A percentile compares a stretch with the other conserved stretches of the same genome.
phyloP scores from a whole-genome alignment of 768 basidiomycete species.

The Cytidiella melzeri region DNA sequence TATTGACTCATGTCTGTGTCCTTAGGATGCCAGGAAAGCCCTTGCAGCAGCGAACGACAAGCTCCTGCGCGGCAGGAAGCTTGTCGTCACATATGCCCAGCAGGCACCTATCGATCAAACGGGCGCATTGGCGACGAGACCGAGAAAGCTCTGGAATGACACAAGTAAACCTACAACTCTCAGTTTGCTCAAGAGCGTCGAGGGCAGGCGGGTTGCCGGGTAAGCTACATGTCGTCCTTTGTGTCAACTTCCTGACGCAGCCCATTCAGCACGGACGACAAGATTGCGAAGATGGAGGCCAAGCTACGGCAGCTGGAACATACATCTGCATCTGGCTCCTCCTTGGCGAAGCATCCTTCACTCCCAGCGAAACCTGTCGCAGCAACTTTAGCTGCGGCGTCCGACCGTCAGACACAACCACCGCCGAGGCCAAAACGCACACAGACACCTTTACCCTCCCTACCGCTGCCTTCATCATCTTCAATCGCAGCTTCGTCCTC shows the following conservation, averaged over 20 bases:
- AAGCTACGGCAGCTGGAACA: slow-evolving; percentile 54
- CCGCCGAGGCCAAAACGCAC: background rate
- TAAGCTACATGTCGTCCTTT: slow-evolving; percentile 10
- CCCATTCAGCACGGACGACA: slow-evolving; percentile 61
- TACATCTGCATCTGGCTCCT: slow-evolving; percentile 13
- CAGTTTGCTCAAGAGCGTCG: slow-evolving; percentile 77
- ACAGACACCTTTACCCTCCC: slow-evolving; percentile 4
- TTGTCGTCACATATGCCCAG: slow-evolving; percentile 88
- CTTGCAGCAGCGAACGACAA: slow-evolving; percentile 68
- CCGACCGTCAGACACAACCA: background rate
- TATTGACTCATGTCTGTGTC: slow-evolving; percentile 8
- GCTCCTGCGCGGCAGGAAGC: slow-evolving; percentile 78
- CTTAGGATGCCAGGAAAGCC: slow-evolving; percentile 80
- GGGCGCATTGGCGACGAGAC: slow-evolving; percentile 18
- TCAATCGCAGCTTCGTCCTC: slow-evolving; percentile 4
- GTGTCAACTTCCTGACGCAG: background rate
- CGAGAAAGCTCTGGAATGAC: slow-evolving; percentile 46
- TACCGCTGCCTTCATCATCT: slow-evolving; percentile 5
- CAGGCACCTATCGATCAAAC: slow-evolving; percentile 55
- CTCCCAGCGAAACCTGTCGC: slow-evolving; percentile 27
- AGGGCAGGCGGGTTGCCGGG: slow-evolving; percentile 43
- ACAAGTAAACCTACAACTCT: slow-evolving; percentile 74
- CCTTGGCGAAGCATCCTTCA: slow-evolving; percentile 16
- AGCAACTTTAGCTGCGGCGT: background rate
- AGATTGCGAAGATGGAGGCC: slow-evolving; percentile 95